Base-by-base conservation (phyloP, 2,329 filamentous ascomycete species). In the Arthrobotrys entomopaga region DNA sequence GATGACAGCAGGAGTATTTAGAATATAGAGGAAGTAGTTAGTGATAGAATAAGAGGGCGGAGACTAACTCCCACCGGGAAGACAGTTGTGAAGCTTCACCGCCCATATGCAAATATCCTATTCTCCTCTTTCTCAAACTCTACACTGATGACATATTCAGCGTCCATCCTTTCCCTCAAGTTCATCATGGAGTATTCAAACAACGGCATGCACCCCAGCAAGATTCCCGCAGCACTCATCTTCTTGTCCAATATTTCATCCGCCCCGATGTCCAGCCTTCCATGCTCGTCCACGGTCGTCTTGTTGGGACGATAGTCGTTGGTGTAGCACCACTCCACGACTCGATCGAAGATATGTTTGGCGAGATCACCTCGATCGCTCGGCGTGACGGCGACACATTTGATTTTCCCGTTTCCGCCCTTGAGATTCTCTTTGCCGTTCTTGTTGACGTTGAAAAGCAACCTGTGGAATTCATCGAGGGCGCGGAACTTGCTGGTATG, bases 321-420 rank as follows among this genome's bases (percentile, higher is more conserved):
- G 3, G 65, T 70, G 20, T 70, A 70, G 22, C 29, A 57, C 40
- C 58, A 70, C 20, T 70, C 40, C 10, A 70, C 50, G 42, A 63
- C 52, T 26, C 29, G 16, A 22, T 63, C 50, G 15, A 70, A 70
- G 4, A 58, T 20, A 1, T 57, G 50, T 1, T 50, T 40, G 6
- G 56, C 4, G 3, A 61, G 38, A 40, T 54, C 50, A 2, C 56
- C 65, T 11, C 20, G 19, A 22, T 59, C 56, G 48, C 65, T 67
- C 15, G 65, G 65, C 38, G 57, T 34, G n/a, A 67, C 54, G 20
- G 57, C 40, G 13, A 67, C 20, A 19, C 65, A 19, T 22, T 67
- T 60, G 65, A 67, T 61, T 13, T 52, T 54, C 8, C 65, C 65
- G 5, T 56, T 24, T 16, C 43, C 50, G 7, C 29, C 16, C 20